Evolutionary conservation across 2,329 filamentous ascomycete genomes (phyloP), one percentile per base, ranked within the genome.

Genomic region (Colletotrichum tabaci): DNA sequence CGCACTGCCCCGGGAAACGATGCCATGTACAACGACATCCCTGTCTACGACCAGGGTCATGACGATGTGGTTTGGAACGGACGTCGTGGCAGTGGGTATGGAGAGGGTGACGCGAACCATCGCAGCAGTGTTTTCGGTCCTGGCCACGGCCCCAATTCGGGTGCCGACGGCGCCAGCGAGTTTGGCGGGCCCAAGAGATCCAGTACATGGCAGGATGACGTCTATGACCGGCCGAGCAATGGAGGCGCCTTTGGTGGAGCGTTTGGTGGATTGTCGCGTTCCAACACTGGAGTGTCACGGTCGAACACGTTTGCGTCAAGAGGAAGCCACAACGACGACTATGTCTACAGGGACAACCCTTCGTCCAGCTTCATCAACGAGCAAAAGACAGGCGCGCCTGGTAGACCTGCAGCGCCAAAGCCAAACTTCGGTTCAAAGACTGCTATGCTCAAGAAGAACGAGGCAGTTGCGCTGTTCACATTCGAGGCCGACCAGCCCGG

Each of bases 401-500:
- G 89, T 38, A 88, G 95, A 77, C 96, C 96, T 0, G 91, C 93
- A 5, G 95, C 95, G 7, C 95, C 96, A 0, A 98, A 98, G 82
- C 96, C 96, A 0, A 91, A 94, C 63, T 97, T 98, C 78, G 86
- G 83, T 15, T 86, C 85, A 76, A 90, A 90, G 81, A 84, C 88
- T 60, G 85, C 85, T 0, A 73, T 85, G 72, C 78, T 91, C 71
- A 89, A 87, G 79, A 87, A 89, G 75, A 95, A 98, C 76, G 94
- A 98, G 82, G 96, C 95, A 0, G 87, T 98, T 23, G 96, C 96
- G 2, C 87, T 98, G 73, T 98, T 93, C 82, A 98, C 94, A 2
- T 99, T 99, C 79, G 96, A 98, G 74, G 92, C 95, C 0, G 96
- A 98, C 77, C 95, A 98, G 81, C 91, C 94, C 0, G 96, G 96